Conservation (phyloP, 2,329 filamentous ascomycete species). For the Phyllosticta ampelicida region DNA sequence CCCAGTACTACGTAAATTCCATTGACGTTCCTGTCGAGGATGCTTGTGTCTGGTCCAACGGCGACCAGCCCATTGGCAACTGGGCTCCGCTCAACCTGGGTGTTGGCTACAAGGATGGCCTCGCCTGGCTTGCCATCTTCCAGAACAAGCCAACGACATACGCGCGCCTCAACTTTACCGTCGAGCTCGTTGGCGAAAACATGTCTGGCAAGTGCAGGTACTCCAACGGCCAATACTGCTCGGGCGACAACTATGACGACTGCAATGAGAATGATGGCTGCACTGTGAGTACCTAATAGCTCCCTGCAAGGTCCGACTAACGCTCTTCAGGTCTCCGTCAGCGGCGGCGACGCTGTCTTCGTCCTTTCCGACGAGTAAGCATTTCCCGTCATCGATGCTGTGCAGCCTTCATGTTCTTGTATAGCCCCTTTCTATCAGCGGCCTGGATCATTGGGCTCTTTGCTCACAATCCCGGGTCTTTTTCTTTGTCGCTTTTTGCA, state of each 20-base stretch:
- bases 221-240: constrained; percentile 52
- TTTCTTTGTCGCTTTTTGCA: neutral
- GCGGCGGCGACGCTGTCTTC: neutral
- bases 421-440: neutral
- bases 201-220: constrained; percentile 53
- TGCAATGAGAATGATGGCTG: constrained; percentile 52
- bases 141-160: constrained; percentile 67
- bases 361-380: constrained; percentile 1
- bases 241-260: constrained; percentile 33
- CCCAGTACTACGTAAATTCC: constrained; percentile 96
- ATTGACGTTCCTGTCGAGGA: constrained; percentile 54
- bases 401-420: neutral
- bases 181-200: constrained; percentile 61
- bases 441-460: neutral
- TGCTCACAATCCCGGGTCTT: neutral
- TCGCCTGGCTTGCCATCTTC: constrained; percentile 74
- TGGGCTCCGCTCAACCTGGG: constrained; percentile 81
- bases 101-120: constrained; percentile 55
- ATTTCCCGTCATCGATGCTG: neutral
- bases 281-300: constrained; percentile 58
- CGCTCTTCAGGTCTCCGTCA: constrained; percentile 3
- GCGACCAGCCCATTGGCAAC: constrained; percentile 57
- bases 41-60: constrained; percentile 66
- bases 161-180: constrained; percentile 63
- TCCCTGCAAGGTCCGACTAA: neutral